Base-by-base conservation (phyloP, 75 land plant species). In the Sequoiadendron giganteum region DNA sequence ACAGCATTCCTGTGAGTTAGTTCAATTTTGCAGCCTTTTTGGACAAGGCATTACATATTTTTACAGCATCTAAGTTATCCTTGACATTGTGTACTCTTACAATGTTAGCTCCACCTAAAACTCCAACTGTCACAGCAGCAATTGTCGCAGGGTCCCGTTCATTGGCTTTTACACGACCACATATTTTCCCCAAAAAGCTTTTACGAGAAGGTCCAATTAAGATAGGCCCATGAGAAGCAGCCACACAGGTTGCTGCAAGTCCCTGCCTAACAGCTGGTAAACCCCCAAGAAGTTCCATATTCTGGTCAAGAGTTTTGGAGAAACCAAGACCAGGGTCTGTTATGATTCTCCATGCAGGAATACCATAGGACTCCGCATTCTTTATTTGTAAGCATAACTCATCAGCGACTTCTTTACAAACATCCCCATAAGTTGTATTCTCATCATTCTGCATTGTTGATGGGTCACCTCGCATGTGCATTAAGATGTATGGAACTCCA, bases 391-490 rank as follows among this genome's bases (percentile, higher is more conserved):
- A 75, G 54, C 87, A 87, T 52, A 97, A 83, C 85, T 97, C 99
- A n/a, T 85, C 68, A 48, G 97, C 96, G 34, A 97, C 93, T 87
- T 96, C 92, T 54, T 86, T 73, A 78, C 92, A 90, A 13, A 96
- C 96, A 94, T 96, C 87, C 68, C 86, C 86, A 90, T 97, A 97
- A 34, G 86, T 89, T 61, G 95, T 90, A 38, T 97, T 96, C 40
- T 91, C 89, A 38, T 89, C 91, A 81, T 86, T 93, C 91, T 95
- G 96, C 99, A 97, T 97, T 76, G 97, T 95, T 14, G 88, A 68
- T 55, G 99, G 99, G 84, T 97, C 93, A 7, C 99, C 99, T 84
- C 99, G 94, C 99, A 97, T 96, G 82, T 97, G 99, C 99, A 97
- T 97, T 56, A 93, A 88, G n/a, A 94, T 72, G 87, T 94, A 97